Conservation (phyloP, 2,329 filamentous ascomycete species). For the Penicillium crustosum region DNA sequence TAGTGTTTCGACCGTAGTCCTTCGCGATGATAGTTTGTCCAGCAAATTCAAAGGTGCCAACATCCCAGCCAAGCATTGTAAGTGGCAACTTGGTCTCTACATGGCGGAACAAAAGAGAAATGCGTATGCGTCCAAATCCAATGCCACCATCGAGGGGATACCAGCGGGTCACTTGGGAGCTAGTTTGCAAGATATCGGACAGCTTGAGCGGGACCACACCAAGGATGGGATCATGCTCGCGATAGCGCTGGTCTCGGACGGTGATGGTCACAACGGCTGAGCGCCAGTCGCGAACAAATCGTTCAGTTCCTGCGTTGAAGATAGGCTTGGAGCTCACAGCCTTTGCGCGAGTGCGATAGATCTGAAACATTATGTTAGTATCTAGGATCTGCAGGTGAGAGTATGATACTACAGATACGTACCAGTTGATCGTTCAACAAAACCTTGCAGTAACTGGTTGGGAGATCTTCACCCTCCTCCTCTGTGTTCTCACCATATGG, state of each 20-base stretch:
- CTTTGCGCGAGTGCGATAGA: constrained; percentile 93
- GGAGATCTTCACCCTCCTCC: constrained; percentile 75
- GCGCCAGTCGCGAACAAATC: constrained; percentile 90
- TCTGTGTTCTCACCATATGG: constrained; percentile 82
- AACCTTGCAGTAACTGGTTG: constrained; percentile 92
- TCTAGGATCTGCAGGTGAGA: background rate
- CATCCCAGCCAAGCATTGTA: constrained; percentile 85
- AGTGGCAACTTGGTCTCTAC: constrained; percentile 85
- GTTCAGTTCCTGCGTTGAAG: constrained; percentile 93
- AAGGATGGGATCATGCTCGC: constrained; percentile 91
- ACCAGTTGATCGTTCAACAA: constrained; percentile 81
- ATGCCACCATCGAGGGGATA: constrained; percentile 96
- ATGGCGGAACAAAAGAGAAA: constrained; percentile 86
- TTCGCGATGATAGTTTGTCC: constrained; percentile 67
- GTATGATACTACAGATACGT: constrained; percentile 23
- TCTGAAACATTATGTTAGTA: constrained; percentile 36
- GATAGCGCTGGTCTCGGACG: constrained; percentile 82
- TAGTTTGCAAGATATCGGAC: constrained; percentile 81
- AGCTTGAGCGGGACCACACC: constrained; percentile 88
- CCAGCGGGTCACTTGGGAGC: constrained; percentile 85
- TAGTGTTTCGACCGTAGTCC: constrained; percentile 62
- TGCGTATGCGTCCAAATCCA: constrained; percentile 83
- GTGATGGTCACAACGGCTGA: constrained; percentile 82
- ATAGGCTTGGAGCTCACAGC: constrained; percentile 92
- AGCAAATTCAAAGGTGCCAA: constrained; percentile 88